A percentile compares a stretch with the other conserved stretches of the same genome.
phyloP scores from a whole-genome alignment of 352 stramenopile species.

The Phytophthora pini region DNA sequence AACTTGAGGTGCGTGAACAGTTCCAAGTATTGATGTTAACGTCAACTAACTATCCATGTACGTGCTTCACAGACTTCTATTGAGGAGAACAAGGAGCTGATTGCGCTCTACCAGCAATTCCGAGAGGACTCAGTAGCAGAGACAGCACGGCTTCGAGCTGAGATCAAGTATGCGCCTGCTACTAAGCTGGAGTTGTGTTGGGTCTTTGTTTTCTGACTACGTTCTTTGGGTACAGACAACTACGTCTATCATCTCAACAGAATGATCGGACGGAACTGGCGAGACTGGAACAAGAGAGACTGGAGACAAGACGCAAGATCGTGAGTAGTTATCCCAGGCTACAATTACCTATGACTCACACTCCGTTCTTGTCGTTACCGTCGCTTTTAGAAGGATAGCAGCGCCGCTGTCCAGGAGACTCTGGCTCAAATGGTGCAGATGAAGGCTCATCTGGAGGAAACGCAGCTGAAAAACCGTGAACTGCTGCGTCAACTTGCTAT shows the following conservation, averaged over 20 bases:
- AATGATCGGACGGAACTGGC: conserved; percentile 18
- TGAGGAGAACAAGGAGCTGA: conserved; percentile 77
- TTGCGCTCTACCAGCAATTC: conserved; percentile 75
- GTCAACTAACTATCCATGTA: conserved; percentile 2
- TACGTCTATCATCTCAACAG: conserved; percentile 27
- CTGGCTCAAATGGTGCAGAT: conserved; percentile 63
- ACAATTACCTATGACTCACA: too few species aligned
- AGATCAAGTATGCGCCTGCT: conserved; percentile 56
- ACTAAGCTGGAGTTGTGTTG: neutral
- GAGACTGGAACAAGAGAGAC: conserved; percentile 43
- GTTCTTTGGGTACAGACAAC: conserved; percentile 19
- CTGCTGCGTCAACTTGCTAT: conserved; percentile 78
- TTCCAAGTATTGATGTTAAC: neutral
- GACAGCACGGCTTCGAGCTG: conserved; percentile 48
- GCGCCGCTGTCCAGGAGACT: conserved; percentile 56
- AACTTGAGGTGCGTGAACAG: conserved; percentile 40
- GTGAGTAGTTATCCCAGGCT: conserved; percentile 20
- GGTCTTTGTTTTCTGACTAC: neutral
- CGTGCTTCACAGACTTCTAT: conserved; percentile 51
- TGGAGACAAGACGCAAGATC: conserved; percentile 46
- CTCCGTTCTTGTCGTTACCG: neutral
- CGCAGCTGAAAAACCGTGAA: conserved; percentile 80
- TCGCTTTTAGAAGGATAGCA: conserved; percentile 55
- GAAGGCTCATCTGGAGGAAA: conserved; percentile 66
- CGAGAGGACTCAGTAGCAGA: conserved; percentile 62